phyloP scores from a whole-genome alignment of 129 eudicot species.

The Deinandra increscens region DNA sequence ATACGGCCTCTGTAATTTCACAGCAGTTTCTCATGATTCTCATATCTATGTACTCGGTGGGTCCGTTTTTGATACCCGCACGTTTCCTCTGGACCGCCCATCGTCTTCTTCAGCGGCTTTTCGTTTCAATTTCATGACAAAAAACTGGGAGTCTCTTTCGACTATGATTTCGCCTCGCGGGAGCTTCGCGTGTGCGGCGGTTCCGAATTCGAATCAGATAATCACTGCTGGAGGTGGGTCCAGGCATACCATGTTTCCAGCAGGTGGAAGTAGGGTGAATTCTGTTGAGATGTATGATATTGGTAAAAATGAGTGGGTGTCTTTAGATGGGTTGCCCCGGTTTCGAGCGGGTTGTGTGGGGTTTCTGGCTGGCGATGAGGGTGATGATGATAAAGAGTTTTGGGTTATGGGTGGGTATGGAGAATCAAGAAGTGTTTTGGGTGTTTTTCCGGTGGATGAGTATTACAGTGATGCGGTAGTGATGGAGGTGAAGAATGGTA shows the following conservation, averaged over 20 bases:
- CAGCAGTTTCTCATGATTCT: slow-evolving; percentile 43
- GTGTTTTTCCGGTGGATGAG: slow-evolving; percentile 94
- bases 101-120: slow-evolving; percentile 52
- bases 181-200: slow-evolving; percentile 73
- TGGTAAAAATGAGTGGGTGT: slow-evolving; percentile 66
- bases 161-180: slow-evolving; percentile 82
- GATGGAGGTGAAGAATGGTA: slow-evolving; percentile 66
- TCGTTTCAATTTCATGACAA: slow-evolving; percentile 44
- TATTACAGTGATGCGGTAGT: slow-evolving; percentile 80
- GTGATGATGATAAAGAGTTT: slow-evolving; percentile 49
- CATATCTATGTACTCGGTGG: slow-evolving; percentile 76
- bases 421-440: slow-evolving; percentile 76
- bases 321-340: slow-evolving; percentile 69
- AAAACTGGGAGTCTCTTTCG: slow-evolving; percentile 49
- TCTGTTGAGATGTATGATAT: slow-evolving; percentile 88
- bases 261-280: slow-evolving; percentile 89
- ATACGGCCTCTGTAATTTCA: slow-evolving; percentile 74
- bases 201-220: slow-evolving; percentile 37
- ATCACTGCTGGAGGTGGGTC: slow-evolving; percentile 96
- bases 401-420: slow-evolving; percentile 99
- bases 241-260: slow-evolving; percentile 77
- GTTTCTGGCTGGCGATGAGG: slow-evolving; percentile 50
- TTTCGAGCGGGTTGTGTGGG: slow-evolving; percentile 94
- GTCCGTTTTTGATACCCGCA: slow-evolving; percentile 74
- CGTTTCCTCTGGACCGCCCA: slow-evolving; percentile 80